Evolutionary conservation across 345 rosid species (phyloP).

Genomic region (Murraya koenigii): DNA sequence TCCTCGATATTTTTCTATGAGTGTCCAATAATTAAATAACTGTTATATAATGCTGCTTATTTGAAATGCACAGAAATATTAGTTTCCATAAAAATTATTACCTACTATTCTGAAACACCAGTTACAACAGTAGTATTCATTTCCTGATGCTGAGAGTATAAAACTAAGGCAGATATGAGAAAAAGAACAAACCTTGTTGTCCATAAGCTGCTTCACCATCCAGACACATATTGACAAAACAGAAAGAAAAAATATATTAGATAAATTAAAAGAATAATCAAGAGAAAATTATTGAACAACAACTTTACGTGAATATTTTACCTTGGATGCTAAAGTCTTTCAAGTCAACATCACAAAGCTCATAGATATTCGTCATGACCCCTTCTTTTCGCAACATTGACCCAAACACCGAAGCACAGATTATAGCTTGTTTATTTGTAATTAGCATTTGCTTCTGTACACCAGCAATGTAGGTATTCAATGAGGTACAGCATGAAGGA

Average conservation of each 20-base stretch:
- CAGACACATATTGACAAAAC: conserved; percentile 27
- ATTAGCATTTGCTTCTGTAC: conserved; percentile 92
- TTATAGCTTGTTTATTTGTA: conserved; percentile 93
- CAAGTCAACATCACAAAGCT: conserved; percentile 93
- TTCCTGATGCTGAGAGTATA: not conserved
- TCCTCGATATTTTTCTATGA: too few species aligned
- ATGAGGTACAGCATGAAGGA: conserved; percentile 92
- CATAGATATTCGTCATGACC: conserved; percentile 82
- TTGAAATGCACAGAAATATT: not conserved
- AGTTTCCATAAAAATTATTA: not conserved
- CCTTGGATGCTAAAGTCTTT: conserved; percentile 97
- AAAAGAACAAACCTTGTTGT: conserved; percentile 62
- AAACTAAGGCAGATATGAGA: not conserved
- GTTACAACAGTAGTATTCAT: not conserved
- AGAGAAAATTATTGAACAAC: not conserved
- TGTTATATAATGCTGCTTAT: not conserved
- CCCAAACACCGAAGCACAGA: conserved; percentile 84
- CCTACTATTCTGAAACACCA: not conserved
- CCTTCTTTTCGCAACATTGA: conserved; percentile 80
- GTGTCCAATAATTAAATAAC: too few species aligned
- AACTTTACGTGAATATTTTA: conserved; percentile 18
- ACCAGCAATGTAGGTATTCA: conserved; percentile 73
- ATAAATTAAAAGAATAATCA: conserved; percentile 8
- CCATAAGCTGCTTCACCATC: conserved; percentile 66
- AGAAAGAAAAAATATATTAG: conserved; percentile 28